Percentiles rank a stretch among this genome's conserved stretches.
Evolutionary conservation across 768 basidiomycete species (phyloP).

Genomic region (Amanita exitialis): DNA sequence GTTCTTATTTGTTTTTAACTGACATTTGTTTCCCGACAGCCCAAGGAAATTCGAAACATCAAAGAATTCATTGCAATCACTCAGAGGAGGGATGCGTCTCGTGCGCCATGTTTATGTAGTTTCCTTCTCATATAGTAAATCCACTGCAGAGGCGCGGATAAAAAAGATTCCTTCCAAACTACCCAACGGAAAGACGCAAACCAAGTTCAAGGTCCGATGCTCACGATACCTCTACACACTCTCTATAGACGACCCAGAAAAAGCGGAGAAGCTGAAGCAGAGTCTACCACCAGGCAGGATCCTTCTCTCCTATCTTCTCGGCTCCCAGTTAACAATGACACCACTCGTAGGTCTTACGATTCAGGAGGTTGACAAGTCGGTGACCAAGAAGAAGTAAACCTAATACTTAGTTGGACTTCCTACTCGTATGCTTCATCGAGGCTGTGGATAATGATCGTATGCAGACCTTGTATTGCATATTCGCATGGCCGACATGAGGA

Average conservation of each 20-base stretch:
- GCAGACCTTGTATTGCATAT: constrained; percentile 21
- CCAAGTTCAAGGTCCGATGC: constrained; percentile 99
- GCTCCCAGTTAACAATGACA: background rate
- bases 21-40: constrained; percentile 33
- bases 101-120: constrained; percentile 43
- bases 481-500: constrained; percentile 14
- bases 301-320: background rate
- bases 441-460: constrained; percentile 7
- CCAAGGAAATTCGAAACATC: constrained; percentile 97
- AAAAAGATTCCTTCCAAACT: constrained; percentile 79
- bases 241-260: constrained; percentile 89
- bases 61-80: constrained; percentile 98
- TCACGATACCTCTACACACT: constrained; percentile 97
- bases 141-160: constrained; percentile 80
- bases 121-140: background rate
- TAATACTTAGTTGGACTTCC: constrained; percentile 15
- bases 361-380: constrained; percentile 55
- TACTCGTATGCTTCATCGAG: constrained; percentile 13
- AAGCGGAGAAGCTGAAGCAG: constrained; percentile 96
- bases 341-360: constrained; percentile 49
- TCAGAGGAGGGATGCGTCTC: constrained; percentile 91
- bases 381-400: constrained; percentile 45
- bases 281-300: constrained; percentile 86
- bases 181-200: constrained; percentile 65
- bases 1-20: background rate